Percentiles rank a stretch among this genome's conserved stretches.
These are phyloP conservation scores for Delonix regia DNA, from an alignment of 306 rosid genomes.

Conservation along the genomic window DNA sequence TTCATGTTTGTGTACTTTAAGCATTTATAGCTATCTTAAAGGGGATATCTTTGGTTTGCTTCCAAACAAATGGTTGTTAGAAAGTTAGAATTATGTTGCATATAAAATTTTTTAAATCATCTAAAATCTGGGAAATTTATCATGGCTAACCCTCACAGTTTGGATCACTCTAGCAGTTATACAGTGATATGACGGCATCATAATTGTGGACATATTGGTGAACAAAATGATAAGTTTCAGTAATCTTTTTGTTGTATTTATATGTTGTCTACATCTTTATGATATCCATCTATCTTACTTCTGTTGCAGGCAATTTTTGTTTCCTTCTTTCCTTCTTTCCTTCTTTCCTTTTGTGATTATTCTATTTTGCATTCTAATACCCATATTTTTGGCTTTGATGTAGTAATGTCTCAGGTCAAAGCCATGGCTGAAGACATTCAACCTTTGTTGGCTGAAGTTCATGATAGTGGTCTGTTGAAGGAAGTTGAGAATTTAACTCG, in stretches of 20 bases:
- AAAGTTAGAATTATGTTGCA: background rate
- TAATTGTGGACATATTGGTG: conserved; percentile 6
- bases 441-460: conserved; percentile 89
- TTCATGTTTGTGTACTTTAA: background rate
- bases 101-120: conserved; percentile 1
- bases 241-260: background rate
- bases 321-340: too few species aligned
- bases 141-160: background rate
- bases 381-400: conserved; percentile 60
- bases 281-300: conserved; percentile 18
- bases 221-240: background rate
- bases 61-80: background rate
- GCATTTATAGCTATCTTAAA: background rate
- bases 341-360: background rate
- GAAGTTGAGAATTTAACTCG: conserved; percentile 79
- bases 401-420: conserved; percentile 89
- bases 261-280: background rate
- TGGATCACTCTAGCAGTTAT: conserved; percentile 12
- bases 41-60: background rate
- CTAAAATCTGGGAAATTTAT: conserved; percentile 6
- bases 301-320: background rate
- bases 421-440: conserved; percentile 97
- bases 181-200: background rate
- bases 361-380: conserved; percentile 54
- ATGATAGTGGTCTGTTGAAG: conserved; percentile 75